Evolutionary conservation across 257 asterid species (phyloP).

Genomic region (Ligustrum vulgare): DNA sequence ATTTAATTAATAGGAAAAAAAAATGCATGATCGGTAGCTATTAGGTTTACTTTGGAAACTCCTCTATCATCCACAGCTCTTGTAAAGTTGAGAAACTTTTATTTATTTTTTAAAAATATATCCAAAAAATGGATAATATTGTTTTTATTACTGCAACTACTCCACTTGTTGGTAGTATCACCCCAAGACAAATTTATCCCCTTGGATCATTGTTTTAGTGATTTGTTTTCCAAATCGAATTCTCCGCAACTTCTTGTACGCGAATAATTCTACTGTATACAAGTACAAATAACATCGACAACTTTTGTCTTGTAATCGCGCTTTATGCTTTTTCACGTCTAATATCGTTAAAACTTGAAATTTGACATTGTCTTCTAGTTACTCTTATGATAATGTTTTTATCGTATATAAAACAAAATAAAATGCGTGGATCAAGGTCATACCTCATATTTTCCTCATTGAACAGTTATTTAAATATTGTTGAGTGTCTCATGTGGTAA

Average conservation of each 20-base stretch:
- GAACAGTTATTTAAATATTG: background rate
- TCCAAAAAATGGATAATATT: slow-evolving; percentile 2
- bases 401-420: background rate
- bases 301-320: too few relatives aligned
- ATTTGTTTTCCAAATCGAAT: background rate
- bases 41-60: background rate
- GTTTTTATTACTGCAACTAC: background rate
- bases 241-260: background rate
- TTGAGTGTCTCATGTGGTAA: background rate
- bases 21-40: background rate
- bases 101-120: background rate
- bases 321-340: too few relatives aligned
- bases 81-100: background rate
- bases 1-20: background rate
- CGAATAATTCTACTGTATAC: background rate
- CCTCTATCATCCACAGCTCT: background rate
- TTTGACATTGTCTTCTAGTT: too few relatives aligned
- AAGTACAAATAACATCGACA: background rate
- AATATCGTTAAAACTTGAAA: too few relatives aligned
- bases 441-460: background rate
- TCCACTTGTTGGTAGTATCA: background rate
- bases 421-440: background rate
- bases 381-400: background rate
- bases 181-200: background rate
- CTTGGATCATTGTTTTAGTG: background rate